Percentiles rank a stretch among this genome's conserved stretches.
phyloP scores from a whole-genome alignment of 805 yeast genomes.

The Kluyveromyces dobzhanskii region DNA sequence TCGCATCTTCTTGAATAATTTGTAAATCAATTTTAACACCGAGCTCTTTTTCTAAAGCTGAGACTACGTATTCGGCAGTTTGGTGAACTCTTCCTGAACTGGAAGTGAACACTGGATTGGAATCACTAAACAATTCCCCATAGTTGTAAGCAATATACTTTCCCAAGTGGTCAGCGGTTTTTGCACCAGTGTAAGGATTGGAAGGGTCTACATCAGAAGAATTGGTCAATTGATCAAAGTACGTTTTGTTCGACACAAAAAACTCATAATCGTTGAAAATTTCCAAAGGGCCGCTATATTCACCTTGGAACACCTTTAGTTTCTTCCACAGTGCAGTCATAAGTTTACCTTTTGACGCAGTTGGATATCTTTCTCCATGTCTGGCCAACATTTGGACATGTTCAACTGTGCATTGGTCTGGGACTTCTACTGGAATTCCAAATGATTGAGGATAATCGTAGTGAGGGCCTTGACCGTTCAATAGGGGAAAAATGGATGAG shows the following conservation, averaged over 20 bases:
- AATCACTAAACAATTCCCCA: constrained; percentile 31
- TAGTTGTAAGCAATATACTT: constrained; percentile 37
- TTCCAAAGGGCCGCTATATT: constrained; percentile 40
- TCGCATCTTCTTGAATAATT: constrained; percentile 34
- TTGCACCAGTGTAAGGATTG: constrained; percentile 41
- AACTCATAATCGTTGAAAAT: constrained; percentile 47
- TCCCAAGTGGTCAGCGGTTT: constrained; percentile 38
- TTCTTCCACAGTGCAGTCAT: constrained; percentile 26
- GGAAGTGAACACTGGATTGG: constrained; percentile 40
- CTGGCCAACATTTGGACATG: constrained; percentile 69
- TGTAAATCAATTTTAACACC: constrained; percentile 24
- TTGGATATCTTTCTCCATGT: constrained; percentile 76
- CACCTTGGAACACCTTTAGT: constrained; percentile 21
- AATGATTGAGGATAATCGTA: constrained; percentile 39
- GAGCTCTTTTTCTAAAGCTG: constrained; percentile 22
- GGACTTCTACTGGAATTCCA: constrained; percentile 43
- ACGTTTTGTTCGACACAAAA: constrained; percentile 34
- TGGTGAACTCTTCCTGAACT: constrained; percentile 42
- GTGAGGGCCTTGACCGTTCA: constrained; percentile 53
- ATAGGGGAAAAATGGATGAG: constrained; percentile 30
- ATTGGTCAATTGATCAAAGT: constrained; percentile 34
- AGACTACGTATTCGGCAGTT: constrained; percentile 44
- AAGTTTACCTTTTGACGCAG: constrained; percentile 32
- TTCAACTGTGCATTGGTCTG: constrained; percentile 43
- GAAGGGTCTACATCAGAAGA: constrained; percentile 19